phyloP scores from a whole-genome alignment of 2,329 filamentous ascomycete species.

The Leptodontidium sp. region DNA sequence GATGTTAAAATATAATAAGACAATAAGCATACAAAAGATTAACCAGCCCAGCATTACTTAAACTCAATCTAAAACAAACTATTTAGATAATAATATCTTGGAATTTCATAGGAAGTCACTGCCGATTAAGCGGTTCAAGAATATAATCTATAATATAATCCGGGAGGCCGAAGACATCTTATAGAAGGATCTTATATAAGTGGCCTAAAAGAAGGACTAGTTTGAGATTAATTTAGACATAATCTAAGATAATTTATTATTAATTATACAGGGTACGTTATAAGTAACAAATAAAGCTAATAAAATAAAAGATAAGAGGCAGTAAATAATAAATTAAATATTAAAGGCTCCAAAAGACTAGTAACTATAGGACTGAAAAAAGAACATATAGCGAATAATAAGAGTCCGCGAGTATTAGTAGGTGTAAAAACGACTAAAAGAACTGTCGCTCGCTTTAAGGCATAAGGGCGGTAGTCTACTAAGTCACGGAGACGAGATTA shows the following conservation, averaged over 20 bases:
- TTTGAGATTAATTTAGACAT: neutral
- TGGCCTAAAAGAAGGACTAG: neutral
- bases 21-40: neutral
- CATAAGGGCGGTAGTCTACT: too few species aligned
- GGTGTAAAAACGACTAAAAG: neutral
- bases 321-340: too few species aligned
- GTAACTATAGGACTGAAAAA: too few species aligned
- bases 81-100: neutral
- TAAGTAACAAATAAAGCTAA: too few species aligned
- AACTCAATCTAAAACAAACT: neutral
- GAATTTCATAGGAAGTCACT: neutral
- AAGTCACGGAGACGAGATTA: too few species aligned
- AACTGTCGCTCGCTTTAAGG: too few species aligned
- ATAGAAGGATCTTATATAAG: neutral
- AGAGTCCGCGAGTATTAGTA: neutral
- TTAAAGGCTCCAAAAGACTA: too few species aligned
- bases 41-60: neutral
- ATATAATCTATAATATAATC: neutral
- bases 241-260: neutral
- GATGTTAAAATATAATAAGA: neutral
- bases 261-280: too few species aligned
- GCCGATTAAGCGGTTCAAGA: neutral
- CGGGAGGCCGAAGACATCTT: neutral
- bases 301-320: too few species aligned
- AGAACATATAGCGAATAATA: too few species aligned